phyloP scores from a whole-genome alignment of 2,329 filamentous ascomycete species.

The Apiospora saccharicola region DNA sequence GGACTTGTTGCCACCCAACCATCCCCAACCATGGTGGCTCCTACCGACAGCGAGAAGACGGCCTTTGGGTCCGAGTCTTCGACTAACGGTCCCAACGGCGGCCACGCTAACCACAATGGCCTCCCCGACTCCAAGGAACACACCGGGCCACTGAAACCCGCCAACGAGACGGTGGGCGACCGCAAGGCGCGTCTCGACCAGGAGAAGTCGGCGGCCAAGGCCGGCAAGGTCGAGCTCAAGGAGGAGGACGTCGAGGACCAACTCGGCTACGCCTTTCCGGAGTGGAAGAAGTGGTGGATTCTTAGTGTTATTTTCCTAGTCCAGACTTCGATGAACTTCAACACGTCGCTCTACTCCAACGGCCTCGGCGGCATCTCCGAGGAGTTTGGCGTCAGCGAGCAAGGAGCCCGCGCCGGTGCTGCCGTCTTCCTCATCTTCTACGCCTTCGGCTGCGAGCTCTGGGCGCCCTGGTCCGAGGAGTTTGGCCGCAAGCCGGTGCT shows the following conservation, averaged over 20 bases:
- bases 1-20: neutral
- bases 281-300: conserved; percentile 75
- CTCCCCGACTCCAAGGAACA: neutral
- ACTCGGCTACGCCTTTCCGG: conserved; percentile 68
- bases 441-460: conserved; percentile 86
- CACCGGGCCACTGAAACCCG: conserved; percentile 9
- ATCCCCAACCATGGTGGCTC: neutral
- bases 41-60: conserved; percentile 14
- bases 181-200: conserved; percentile 9
- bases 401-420: conserved; percentile 75
- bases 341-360: conserved; percentile 77
- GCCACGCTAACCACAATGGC: neutral
- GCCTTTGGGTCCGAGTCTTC: conserved; percentile 7
- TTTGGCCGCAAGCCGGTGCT: conserved; percentile 79
- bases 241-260: conserved; percentile 67
- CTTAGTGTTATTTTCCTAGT: conserved; percentile 77
- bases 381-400: conserved; percentile 72
- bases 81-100: neutral
- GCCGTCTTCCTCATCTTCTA: conserved; percentile 82
- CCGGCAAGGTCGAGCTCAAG: conserved; percentile 39
- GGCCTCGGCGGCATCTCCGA: conserved; percentile 69
- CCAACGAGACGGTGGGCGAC: conserved; percentile 22
- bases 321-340: conserved; percentile 82
- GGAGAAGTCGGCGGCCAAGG: neutral
- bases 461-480: conserved; percentile 89